phyloP scores from a whole-genome alignment of 371 early-diverging fungal species.

The Nosema bombycis region DNA sequence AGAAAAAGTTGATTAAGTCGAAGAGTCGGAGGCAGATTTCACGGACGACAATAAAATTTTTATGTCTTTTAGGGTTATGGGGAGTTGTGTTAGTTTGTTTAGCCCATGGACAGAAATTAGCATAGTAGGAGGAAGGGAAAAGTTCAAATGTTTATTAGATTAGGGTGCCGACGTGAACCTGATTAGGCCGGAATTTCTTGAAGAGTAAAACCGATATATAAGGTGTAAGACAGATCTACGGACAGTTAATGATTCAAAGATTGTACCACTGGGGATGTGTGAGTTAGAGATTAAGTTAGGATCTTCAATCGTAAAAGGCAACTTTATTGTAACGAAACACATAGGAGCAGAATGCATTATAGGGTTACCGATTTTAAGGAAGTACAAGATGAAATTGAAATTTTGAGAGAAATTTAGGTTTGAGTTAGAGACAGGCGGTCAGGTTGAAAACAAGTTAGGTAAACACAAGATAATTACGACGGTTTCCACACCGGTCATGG shows the following conservation, averaged over 20 bases:
- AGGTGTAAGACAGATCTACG: neutral
- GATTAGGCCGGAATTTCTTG: constrained; percentile 4
- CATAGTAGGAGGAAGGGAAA: neutral
- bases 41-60: neutral
- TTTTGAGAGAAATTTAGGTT: neutral
- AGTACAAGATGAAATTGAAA: constrained; percentile 2
- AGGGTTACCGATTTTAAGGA: neutral
- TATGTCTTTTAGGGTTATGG: neutral
- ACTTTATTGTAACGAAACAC: constrained; percentile 1
- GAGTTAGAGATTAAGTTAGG: neutral
- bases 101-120: neutral
- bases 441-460: neutral
- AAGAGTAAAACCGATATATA: neutral
- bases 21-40: neutral
- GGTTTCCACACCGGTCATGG: neutral
- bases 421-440: neutral
- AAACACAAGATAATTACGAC: neutral
- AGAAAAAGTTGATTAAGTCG: neutral
- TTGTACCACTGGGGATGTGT: neutral
- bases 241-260: neutral
- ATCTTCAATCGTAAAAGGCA: neutral
- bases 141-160: neutral
- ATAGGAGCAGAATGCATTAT: neutral
- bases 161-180: constrained; percentile 8
- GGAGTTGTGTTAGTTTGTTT: neutral